Evolutionary conservation across 805 yeast genomes (phyloP), one percentile per base, ranked within the genome.

Genomic region (Monosporozyma siamensis): DNA sequence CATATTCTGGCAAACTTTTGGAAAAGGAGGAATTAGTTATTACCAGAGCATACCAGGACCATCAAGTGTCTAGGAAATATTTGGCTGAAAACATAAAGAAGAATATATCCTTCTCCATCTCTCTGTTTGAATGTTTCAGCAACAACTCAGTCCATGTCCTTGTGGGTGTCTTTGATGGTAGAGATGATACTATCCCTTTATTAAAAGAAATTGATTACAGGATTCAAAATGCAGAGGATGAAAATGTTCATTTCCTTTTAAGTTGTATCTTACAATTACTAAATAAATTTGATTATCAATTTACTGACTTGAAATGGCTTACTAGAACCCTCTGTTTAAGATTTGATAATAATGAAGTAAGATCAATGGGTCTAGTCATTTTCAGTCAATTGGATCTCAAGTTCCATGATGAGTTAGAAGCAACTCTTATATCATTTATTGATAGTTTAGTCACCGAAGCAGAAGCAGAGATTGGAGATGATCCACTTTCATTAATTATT

Each of bases 21-120:
- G 51, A 47, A 7, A 34, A 51, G 11, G 40, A 49, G 3, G 61
- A 55, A 39, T 46, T 47, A 22, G 44, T 56, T 4, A 17, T 59
- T 6, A 46, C 45, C 4, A 47, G 63, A 34, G 47, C 61, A 4
- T 58, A 51, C 27, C 59, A 56, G 24, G 62, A 56, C 29, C 61
- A 59, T 43, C 41, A 44, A 10, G 55, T 47, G 14, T 50, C 62
- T 3, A 47, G 54, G 22, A 39, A 42, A 3, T 38, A 51, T 44
- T 36, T 59, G 27, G 37, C 42, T 5, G 31, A 34, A 7, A 34
- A 45, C 11, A 47, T 59, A 9, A 38, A 40, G 5, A 17, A 39
- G 14, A 48, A 58, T 42, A 31, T 51, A 14, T 11, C 48, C 2
- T 42, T 38, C 27, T 45, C 61, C 6, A 23, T 59, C 12, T 41